Conservation (phyloP, 345 rosid genomes). For the Linum tenue region DNA sequence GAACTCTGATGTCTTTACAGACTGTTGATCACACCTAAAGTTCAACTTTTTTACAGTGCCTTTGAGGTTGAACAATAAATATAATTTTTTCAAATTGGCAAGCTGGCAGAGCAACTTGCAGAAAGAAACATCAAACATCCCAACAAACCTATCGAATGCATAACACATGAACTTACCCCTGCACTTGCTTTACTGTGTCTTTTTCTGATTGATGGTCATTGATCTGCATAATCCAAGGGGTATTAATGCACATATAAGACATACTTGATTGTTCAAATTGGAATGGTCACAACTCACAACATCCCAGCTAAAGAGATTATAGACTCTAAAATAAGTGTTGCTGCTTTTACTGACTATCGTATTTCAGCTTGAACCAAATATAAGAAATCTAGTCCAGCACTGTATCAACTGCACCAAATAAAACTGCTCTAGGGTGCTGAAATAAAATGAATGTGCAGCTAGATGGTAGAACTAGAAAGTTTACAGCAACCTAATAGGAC, state of each 20-base stretch:
- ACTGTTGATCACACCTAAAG: background rate
- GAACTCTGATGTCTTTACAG: background rate
- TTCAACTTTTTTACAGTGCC: background rate
- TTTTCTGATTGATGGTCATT: constrained; percentile 6
- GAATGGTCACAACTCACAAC: too few relatives aligned
- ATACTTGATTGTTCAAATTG: too few relatives aligned
- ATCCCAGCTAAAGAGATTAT: too few relatives aligned
- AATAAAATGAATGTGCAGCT: background rate
- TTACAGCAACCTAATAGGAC: background rate
- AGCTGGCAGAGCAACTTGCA: background rate
- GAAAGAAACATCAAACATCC: background rate
- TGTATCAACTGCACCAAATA: background rate
- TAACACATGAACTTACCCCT: constrained; percentile 14
- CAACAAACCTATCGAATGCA: background rate
- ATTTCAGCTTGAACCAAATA: too few relatives aligned
- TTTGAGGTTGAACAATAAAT: background rate
- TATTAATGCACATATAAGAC: too few relatives aligned
- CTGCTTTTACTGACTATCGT: too few relatives aligned
- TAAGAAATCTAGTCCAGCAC: background rate
- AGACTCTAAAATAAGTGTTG: too few relatives aligned
- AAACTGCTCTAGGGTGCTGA: background rate
- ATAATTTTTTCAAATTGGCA: too few relatives aligned
- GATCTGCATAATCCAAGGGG: constrained; percentile 15
- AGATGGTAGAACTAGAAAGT: background rate
- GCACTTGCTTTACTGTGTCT: background rate